A percentile compares a stretch with the other conserved stretches of the same genome.
Conservation (phyloP, 2,329 filamentous ascomycete species). For the Leptographium radiaticola region DNA sequence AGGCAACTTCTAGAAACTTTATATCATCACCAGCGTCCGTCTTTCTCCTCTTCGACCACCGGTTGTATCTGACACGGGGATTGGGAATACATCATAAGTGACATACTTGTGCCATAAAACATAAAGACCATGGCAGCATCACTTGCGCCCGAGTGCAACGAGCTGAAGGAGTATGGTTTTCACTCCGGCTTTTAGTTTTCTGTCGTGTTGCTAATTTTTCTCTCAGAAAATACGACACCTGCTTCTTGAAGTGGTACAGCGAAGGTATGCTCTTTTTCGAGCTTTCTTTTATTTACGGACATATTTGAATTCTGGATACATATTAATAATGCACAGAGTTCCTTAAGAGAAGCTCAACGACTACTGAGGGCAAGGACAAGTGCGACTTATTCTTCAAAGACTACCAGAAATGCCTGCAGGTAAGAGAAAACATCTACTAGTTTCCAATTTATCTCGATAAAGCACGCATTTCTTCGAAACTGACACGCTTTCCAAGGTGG, state of each 20-base stretch:
- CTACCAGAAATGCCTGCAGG: conserved; percentile 76
- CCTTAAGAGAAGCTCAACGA: conserved; percentile 67
- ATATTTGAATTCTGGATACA: background rate
- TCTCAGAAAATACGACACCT: conserved; percentile 79
- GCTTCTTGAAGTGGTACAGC: conserved; percentile 98
- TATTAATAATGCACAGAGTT: conserved; percentile 55
- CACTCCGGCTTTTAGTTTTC: no score
- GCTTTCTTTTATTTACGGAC: background rate
- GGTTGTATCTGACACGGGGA: no score
- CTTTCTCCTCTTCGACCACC: background rate
- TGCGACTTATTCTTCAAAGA: conserved; percentile 77
- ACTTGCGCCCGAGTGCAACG: conserved; percentile 85
- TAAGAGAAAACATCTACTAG: conserved; percentile 31
- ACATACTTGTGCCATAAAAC: background rate
- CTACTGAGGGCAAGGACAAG: conserved; percentile 53
- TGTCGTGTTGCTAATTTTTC: conserved; percentile 5
- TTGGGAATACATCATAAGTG: background rate
- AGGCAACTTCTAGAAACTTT: background rate
- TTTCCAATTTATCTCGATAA: background rate
- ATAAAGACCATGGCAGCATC: conserved; percentile 67
- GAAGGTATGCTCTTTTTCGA: conserved; percentile 55
- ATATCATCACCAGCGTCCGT: background rate
- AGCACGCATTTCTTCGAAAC: background rate
- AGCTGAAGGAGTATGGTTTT: conserved; percentile 72
- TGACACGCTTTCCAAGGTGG: conserved; percentile 42